Percentiles rank a stretch among this genome's conserved stretches.
These are phyloP conservation scores for Cercospora zeina DNA, from an alignment of 2,329 filamentous ascomycete genomes.

Conservation along the genomic window DNA sequence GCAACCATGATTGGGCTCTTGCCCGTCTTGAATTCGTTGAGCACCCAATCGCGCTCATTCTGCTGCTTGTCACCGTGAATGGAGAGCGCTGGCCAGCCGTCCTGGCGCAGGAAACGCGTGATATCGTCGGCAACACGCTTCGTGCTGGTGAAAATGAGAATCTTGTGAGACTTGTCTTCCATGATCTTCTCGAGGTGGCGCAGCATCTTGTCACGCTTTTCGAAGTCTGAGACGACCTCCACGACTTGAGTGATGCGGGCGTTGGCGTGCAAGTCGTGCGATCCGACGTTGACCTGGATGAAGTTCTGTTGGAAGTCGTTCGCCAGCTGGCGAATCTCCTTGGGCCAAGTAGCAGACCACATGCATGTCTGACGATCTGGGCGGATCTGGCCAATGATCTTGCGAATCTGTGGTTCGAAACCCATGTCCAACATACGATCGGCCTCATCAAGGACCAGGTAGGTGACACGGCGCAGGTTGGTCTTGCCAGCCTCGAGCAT, in stretches of 20 bases:
- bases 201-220: conserved; percentile 97
- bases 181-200: conserved; percentile 98
- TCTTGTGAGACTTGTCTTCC: conserved; percentile 94
- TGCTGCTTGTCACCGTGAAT: conserved; percentile 99
- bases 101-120: conserved; percentile 92
- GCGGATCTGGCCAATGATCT: conserved; percentile 96
- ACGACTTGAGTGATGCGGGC: conserved; percentile 97
- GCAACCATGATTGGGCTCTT: conserved; percentile 99
- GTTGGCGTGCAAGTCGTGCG: conserved; percentile 93
- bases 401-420: conserved; percentile 99
- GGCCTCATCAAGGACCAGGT: conserved; percentile 96
- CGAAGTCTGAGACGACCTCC: conserved; percentile 91
- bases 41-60: conserved; percentile 98
- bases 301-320: conserved; percentile 90
- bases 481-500: conserved; percentile 98
- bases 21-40: conserved; percentile 99
- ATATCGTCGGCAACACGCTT: conserved; percentile 97
- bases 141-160: conserved; percentile 83
- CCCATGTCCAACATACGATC: conserved; percentile 99
- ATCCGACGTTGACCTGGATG: conserved; percentile 98
- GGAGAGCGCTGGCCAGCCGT: conserved; percentile 95
- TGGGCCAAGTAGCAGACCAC: conserved; percentile 99
- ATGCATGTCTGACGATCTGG: conserved; percentile 98
- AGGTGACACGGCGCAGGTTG: conserved; percentile 95
- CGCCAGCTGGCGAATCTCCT: conserved; percentile 92